Base-by-base conservation (phyloP, 768 basidiomycete species). In the Collybia sordida region DNA sequence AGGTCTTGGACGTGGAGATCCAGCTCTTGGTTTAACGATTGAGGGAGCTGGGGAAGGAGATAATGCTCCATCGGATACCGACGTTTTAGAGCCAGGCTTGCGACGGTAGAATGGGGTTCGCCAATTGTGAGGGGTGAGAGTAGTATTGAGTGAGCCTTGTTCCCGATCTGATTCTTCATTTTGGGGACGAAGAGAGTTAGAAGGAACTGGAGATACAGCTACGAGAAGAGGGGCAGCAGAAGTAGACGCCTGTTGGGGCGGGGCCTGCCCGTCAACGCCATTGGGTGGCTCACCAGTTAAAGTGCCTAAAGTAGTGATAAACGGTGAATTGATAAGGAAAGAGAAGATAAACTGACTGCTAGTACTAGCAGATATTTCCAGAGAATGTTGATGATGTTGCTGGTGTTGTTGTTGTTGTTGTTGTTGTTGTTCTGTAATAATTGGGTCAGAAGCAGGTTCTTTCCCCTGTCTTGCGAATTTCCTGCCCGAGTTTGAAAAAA, bases 51-150 rank as follows among this genome's bases (percentile, higher is more conserved):
- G 58, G 22, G 63, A 63, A 12, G 68, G 61, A 22, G 69, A 70
- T 27, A 68, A 57, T 19, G 68, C 63, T 34, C 62, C 68, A 28
- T 69, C 61, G 6, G 71, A 71, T 31, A 67, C 52, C 14, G 70
- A 57, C 6, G 70, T 64, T 52, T 70, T 72, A 60, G 62, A 65
- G 36, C 57, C 42, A 37, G 54, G 53, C 60, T 71, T 75, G 57
- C 75, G 72, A 49, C 70, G 72, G 65, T 76, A 74, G 57, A 78
- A 74, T 50, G 72, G 72, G 27, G 68, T 63, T 50, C 71, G 71
- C 57, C 68, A 66, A 57, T 61, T 63, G 48, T 63, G 64, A 18
- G 63, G 63, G 44, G 71, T 68, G 51, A 74, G 64, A 23, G 72
- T 70, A 42, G 69, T 69, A 56, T 63, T 69, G 49, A 69, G 64